phyloP scores from a whole-genome alignment of 306 rosid species.

The Potentilla sterilis region DNA sequence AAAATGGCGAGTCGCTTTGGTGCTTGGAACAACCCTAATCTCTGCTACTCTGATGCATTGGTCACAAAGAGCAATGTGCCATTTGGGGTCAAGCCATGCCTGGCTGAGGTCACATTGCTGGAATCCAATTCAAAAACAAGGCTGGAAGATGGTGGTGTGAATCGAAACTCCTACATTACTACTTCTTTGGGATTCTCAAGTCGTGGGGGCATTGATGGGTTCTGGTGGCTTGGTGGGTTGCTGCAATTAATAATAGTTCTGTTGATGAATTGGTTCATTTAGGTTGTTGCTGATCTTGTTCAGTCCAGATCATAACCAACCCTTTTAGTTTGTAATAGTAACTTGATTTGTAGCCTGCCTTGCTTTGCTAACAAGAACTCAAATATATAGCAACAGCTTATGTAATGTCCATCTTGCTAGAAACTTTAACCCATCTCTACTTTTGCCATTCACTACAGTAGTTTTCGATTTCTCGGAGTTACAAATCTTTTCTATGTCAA shows the following conservation, averaged over 20 bases:
- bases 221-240: constrained; percentile 42
- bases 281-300: constrained; percentile 25
- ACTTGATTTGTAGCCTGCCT: constrained; percentile 24
- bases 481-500: neutral
- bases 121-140: constrained; percentile 32
- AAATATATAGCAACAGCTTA: constrained; percentile 1
- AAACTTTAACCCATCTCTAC: neutral
- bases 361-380: neutral
- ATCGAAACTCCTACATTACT: constrained; percentile 31
- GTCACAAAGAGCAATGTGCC: constrained; percentile 47
- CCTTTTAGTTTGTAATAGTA: constrained; percentile 27
- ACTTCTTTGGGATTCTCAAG: constrained; percentile 49
- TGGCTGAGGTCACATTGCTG: constrained; percentile 39
- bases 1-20: constrained; percentile 87
- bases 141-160: constrained; percentile 23
- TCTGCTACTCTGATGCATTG: constrained; percentile 54
- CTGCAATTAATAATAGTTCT: constrained; percentile 36
- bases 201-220: constrained; percentile 30
- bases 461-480: neutral
- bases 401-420: neutral
- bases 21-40: constrained; percentile 76
- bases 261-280: constrained; percentile 15
- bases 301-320: constrained; percentile 20
- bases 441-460: neutral
- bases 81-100: constrained; percentile 78